These are phyloP conservation scores for Fusarium sp. DNA, from an alignment of 2,329 filamentous ascomycete species.

Conservation along the genomic window DNA sequence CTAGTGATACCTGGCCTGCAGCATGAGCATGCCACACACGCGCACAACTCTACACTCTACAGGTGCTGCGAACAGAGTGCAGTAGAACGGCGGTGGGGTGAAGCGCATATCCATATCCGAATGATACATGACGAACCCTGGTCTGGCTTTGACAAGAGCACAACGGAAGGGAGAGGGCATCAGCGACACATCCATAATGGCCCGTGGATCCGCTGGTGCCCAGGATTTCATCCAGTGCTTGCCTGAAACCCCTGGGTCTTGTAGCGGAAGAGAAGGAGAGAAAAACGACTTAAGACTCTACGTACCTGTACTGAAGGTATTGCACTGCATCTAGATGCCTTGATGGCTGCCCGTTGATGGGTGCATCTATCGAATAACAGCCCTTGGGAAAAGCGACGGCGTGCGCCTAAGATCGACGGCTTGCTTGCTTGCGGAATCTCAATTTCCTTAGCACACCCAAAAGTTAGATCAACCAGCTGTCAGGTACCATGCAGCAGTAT, in stretches of 20 bases:
- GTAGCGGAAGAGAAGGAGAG: conserved; percentile 8
- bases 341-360: conserved; percentile 26
- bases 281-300: conserved; percentile 1
- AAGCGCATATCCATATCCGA: conserved; percentile 23
- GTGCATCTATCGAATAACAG: conserved; percentile 33
- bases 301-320: not conserved
- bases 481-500: conserved; percentile 22
- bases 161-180: conserved; percentile 4
- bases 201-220: conserved; percentile 32
- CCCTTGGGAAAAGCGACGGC: conserved; percentile 27
- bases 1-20: conserved; percentile 10
- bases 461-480: conserved; percentile 13
- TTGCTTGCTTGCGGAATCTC: conserved; percentile 28
- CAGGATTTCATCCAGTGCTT: conserved; percentile 22
- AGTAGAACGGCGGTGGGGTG: conserved; percentile 31
- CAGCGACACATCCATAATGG: conserved; percentile 23
- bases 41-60: conserved; percentile 33
- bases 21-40: conserved; percentile 13
- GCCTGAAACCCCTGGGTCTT: conserved; percentile 41
- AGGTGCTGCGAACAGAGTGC: conserved; percentile 17
- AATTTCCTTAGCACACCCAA: conserved; percentile 14
- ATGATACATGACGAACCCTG: conserved; percentile 16
- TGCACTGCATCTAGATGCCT: conserved; percentile 17
- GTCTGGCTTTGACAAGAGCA: conserved; percentile 10
- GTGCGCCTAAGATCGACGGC: conserved; percentile 31